Conservation (phyloP, 306 rosid species). For the Cercis canadensis region DNA sequence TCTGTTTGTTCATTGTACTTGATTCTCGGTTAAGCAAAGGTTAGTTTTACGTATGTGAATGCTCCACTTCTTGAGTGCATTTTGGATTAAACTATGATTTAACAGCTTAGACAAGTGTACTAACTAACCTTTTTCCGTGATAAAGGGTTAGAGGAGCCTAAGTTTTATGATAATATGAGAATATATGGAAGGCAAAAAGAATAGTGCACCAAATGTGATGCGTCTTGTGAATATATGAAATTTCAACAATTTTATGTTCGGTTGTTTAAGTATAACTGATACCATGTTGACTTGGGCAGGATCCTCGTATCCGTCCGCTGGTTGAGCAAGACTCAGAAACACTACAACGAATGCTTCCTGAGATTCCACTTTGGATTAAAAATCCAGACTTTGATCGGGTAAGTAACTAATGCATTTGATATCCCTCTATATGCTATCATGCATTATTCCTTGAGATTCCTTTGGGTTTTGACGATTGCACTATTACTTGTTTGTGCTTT, state of each 20-base stretch:
- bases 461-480: constrained; percentile 19
- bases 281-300: constrained; percentile 47
- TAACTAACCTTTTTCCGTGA: not conserved
- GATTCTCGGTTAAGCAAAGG: not conserved
- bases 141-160: not conserved
- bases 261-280: constrained; percentile 15
- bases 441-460: not conserved
- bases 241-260: not conserved
- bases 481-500: constrained; percentile 11
- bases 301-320: constrained; percentile 67
- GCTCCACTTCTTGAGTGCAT: not conserved
- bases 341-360: constrained; percentile 80
- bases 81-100: not conserved
- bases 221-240: constrained; percentile 8
- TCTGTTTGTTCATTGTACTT: not conserved
- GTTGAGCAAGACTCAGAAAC: constrained; percentile 69
- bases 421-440: not conserved
- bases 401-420: constrained; percentile 20
- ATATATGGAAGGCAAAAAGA: not conserved
- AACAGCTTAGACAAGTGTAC: not conserved
- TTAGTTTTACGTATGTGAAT: no score
- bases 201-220: not conserved
- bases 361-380: constrained; percentile 93
- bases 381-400: constrained; percentile 94
- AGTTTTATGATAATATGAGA: not conserved